Conservation (phyloP, 2,329 filamentous ascomycete genomes). For the Ceratocystis ficicola region DNA sequence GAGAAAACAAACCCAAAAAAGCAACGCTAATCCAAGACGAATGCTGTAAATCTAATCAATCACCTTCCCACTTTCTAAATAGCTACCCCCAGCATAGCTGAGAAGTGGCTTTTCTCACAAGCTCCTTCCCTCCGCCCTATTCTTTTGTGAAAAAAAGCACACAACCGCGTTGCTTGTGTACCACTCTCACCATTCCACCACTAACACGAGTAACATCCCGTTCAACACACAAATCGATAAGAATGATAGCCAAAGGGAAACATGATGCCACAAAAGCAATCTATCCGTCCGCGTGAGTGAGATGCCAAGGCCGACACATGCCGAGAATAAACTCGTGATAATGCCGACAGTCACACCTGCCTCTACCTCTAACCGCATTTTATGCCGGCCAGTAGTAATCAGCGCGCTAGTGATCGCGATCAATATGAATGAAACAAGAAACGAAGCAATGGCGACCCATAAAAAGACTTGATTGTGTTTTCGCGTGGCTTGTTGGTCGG, state of each 20-base stretch:
- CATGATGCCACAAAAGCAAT: constrained; percentile 34
- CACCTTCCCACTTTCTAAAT: neutral
- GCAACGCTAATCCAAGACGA: constrained; percentile 2
- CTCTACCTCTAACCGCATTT: constrained; percentile 59
- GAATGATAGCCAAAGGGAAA: constrained; percentile 33
- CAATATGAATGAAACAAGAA: constrained; percentile 49
- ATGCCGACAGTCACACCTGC: constrained; percentile 59
- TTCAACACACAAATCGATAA: constrained; percentile 33
- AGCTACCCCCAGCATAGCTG: neutral
- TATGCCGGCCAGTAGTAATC: constrained; percentile 55
- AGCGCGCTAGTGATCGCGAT: constrained; percentile 54
- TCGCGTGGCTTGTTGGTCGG: constrained; percentile 38
- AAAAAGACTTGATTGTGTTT: constrained; percentile 46
- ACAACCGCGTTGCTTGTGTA: neutral
- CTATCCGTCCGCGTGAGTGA: constrained; percentile 41
- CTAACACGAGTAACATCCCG: constrained; percentile 35
- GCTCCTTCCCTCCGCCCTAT: neutral
- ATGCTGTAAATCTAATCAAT: neutral
- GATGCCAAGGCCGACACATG: constrained; percentile 48
- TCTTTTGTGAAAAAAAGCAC: no score
- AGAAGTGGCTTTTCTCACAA: neutral
- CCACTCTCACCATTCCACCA: constrained; percentile 28
- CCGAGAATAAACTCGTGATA: constrained; percentile 52
- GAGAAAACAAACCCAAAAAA: constrained; percentile 3
- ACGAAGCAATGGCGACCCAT: constrained; percentile 41